A percentile compares a stretch with the other conserved stretches of the same genome.
Evolutionary conservation across 2,329 filamentous ascomycete species (phyloP).

Genomic region (Fusarium dlaminii): DNA sequence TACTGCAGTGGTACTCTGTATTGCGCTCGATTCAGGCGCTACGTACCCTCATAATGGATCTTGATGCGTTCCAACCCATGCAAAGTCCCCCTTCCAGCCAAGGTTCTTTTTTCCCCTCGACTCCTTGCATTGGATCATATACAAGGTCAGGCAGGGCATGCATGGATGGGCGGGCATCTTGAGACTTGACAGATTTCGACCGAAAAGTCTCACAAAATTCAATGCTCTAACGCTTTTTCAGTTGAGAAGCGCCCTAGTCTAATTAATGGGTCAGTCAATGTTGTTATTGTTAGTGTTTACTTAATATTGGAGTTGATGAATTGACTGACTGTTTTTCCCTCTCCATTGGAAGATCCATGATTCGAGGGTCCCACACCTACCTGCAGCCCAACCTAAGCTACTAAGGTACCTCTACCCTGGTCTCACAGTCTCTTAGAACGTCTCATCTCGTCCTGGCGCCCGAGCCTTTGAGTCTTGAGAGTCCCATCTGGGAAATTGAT

Average conservation of each 20-base stretch:
- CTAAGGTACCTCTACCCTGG: background rate
- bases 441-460: conserved; percentile 45
- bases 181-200: conserved; percentile 9
- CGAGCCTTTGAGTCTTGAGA: conserved; percentile 36
- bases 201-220: conserved; percentile 1
- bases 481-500: conserved; percentile 23
- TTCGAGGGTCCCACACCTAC: conserved; percentile 33
- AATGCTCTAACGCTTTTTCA: conserved; percentile 17
- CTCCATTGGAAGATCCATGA: background rate
- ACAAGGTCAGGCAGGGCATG: conserved; percentile 4
- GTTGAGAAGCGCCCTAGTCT: conserved; percentile 10
- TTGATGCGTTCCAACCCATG: conserved; percentile 17
- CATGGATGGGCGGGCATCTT: background rate
- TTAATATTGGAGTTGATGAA: background rate
- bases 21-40: background rate
- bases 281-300: conserved; percentile 7
- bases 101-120: conserved; percentile 18
- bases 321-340: background rate
- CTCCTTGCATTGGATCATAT: conserved; percentile 32
- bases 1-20: conserved; percentile 23
- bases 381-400: conserved; percentile 34
- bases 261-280: conserved; percentile 10
- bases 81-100: conserved; percentile 23
- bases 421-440: conserved; percentile 12
- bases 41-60: conserved; percentile 8